Evolutionary conservation across 495 filamentous ascomycete species (phyloP).

Genomic region (Xylaria flabelliformis): DNA sequence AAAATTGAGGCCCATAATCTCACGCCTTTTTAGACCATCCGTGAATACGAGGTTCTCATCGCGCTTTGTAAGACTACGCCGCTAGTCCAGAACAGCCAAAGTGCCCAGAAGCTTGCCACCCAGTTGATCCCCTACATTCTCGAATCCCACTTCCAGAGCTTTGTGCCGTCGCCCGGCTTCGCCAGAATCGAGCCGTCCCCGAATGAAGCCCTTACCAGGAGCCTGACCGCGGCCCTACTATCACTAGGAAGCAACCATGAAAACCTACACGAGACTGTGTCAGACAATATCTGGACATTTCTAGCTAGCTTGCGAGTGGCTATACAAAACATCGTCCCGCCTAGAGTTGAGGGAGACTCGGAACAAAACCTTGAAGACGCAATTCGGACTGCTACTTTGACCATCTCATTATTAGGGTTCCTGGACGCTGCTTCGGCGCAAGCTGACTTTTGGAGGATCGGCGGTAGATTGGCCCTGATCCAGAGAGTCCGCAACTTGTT

Average conservation of each 20-base stretch:
- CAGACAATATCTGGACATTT: constrained; percentile 68
- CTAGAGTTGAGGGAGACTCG: constrained; percentile 57
- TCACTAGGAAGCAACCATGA: constrained; percentile 73
- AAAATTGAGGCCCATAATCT: constrained; percentile 17
- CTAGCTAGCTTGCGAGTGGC: constrained; percentile 66
- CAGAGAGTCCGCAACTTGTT: constrained; percentile 72
- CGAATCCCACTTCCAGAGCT: constrained; percentile 77
- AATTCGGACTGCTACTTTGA: constrained; percentile 71
- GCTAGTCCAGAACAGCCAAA: constrained; percentile 66
- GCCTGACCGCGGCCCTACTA: constrained; percentile 79
- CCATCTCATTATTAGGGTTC: constrained; percentile 86
- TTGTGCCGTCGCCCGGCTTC: constrained; percentile 81
- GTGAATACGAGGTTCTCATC: constrained; percentile 87
- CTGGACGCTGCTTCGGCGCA: constrained; percentile 78
- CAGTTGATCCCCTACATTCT: constrained; percentile 83
- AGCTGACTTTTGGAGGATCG: constrained; percentile 76
- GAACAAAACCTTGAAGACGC: constrained; percentile 67
- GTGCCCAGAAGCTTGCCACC: constrained; percentile 72
- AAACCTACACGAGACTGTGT: constrained; percentile 65
- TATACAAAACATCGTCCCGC: constrained; percentile 41
- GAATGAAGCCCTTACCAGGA: constrained; percentile 82
- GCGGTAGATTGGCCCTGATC: constrained; percentile 73
- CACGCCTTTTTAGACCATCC: constrained; percentile 56
- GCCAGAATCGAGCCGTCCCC: constrained; percentile 84
- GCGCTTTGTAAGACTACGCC: constrained; percentile 89